Evolutionary conservation across 352 stramenopile genomes (phyloP).

Genomic region (Globisporangium camurandrum): DNA sequence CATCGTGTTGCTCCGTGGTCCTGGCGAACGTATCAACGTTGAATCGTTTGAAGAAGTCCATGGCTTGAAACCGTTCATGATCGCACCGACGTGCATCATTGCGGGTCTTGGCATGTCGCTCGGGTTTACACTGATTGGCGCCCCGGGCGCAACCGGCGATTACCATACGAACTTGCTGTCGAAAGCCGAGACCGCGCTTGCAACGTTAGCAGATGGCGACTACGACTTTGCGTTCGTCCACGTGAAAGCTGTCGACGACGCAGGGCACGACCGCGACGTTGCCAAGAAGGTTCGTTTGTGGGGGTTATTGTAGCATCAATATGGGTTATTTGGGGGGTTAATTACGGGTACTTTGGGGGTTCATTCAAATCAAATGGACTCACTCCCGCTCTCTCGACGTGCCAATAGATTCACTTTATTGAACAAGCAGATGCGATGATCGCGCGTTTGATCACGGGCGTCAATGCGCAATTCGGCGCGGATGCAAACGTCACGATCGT

Average conservation of each 20-base stretch:
- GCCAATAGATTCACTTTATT: slow-evolving; percentile 56
- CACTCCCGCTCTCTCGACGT: not conserved
- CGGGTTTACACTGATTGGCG: slow-evolving; percentile 67
- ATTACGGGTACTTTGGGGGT: too few relatives aligned
- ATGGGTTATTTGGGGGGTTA: too few relatives aligned
- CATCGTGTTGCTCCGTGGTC: slow-evolving; percentile 77
- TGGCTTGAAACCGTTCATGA: slow-evolving; percentile 81
- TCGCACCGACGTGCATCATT: slow-evolving; percentile 85
- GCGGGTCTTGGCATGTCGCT: slow-evolving; percentile 81
- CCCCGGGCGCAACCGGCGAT: slow-evolving; percentile 68
- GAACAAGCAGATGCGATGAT: slow-evolving; percentile 84
- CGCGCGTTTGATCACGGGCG: slow-evolving; percentile 35
- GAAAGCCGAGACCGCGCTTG: slow-evolving; percentile 71
- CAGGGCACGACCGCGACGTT: slow-evolving; percentile 79
- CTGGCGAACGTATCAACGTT: slow-evolving; percentile 81
- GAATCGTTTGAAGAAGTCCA: slow-evolving; percentile 77
- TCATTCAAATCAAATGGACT: too few relatives aligned
- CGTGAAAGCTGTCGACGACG: slow-evolving; percentile 83
- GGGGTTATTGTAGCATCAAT: too few relatives aligned
- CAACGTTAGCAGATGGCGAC: slow-evolving; percentile 22
- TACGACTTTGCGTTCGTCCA: slow-evolving; percentile 84
- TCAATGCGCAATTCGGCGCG: slow-evolving; percentile 29
- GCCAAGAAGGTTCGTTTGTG: slow-evolving; percentile 59
- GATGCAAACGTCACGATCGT: slow-evolving; percentile 66
- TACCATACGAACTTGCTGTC: slow-evolving; percentile 78